Evolutionary conservation across 768 basidiomycete species (phyloP), one percentile per base, ranked within the genome.

Genomic region (Boletus insuetus): DNA sequence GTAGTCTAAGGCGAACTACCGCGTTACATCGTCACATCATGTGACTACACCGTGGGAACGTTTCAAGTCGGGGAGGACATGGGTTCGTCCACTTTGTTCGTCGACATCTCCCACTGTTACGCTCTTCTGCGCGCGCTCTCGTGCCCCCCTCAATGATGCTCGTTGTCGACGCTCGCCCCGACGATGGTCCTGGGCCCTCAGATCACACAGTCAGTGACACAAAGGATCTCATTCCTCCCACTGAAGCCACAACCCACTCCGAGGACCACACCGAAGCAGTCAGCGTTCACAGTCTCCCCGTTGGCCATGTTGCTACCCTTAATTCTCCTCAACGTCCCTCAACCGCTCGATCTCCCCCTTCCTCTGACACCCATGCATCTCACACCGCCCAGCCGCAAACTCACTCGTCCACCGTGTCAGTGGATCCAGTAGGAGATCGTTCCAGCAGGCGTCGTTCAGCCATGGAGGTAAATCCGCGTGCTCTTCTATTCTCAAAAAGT

Each of bases 281-380:
- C 61, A 88, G 86, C 60, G 69, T 81, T 6, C 84, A 81, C 57
- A 85, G 82, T 59, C 74, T 86, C 60, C 84, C 86, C 11, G 74
- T 74, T 12, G 79, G 79, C 16, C 80, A 80, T 63, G 77, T 84
- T 47, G 69, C 78, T 29, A 58, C 77, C 73, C 42, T 74, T 69
- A 73, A 78, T 13, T 49, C 68, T 22, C 60, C 60, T 11, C 60
- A 68, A 40, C 67, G 69, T 12, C 72, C 73, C 3, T 69, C 72
- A 1, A 70, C 78, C 26, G 64, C 69, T n/a, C 69, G 70, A 46
- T 63, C 61, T 19, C 56, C 66, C 19, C 61, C 65, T 2, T 47
- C 51, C 37, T 22, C 53, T n/a, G 57, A 51, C 39, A 0, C 16
- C 37, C 31, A 40, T 44, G 37, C 46, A 14, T 7, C 31, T 16